phyloP scores from a whole-genome alignment of 1,284 basidiomycete genomes.

The Malassezia psittaci region DNA sequence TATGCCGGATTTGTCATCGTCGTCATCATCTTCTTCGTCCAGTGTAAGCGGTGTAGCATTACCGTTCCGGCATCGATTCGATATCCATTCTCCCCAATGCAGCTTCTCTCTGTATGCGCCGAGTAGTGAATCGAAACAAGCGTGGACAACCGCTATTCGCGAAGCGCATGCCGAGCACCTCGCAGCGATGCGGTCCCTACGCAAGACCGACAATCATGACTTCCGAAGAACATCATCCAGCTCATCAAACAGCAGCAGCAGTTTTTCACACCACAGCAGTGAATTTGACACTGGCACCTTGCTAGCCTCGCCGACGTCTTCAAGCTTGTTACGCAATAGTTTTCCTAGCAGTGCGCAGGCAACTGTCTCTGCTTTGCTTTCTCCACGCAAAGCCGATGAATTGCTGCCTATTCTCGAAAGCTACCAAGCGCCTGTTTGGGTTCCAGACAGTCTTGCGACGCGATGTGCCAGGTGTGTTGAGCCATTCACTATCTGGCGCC shows the following conservation, averaged over 20 bases:
- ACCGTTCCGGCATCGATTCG: conserved; percentile 31
- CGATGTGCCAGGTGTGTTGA: conserved; percentile 72
- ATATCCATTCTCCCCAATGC: conserved; percentile 45
- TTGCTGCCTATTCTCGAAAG: conserved; percentile 58
- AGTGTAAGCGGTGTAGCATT: not conserved
- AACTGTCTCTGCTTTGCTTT: not conserved
- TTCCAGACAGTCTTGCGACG: conserved; percentile 69
- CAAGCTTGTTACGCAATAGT: not conserved
- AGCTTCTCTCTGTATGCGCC: conserved; percentile 44
- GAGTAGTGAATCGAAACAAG: conserved; percentile 23
- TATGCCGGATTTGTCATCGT: conserved; percentile 1
- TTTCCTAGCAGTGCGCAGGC: not conserved
- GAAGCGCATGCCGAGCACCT: conserved; percentile 39
- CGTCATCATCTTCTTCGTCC: too few relatives aligned
- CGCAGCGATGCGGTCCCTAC: conserved; percentile 32
- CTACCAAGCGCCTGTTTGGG: conserved; percentile 84
- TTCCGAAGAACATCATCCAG: conserved; percentile 10
- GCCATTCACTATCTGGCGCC: conserved; percentile 66
- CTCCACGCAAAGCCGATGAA: conserved; percentile 16
- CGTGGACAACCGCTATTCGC: conserved; percentile 39
- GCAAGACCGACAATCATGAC: conserved; percentile 27
- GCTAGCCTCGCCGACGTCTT: not conserved
- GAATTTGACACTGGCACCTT: not conserved
- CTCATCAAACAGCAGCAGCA: conserved; percentile 12
- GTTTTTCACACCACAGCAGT: not conserved